Evolutionary conservation across 2,329 filamentous ascomycete species (phyloP), one percentile per base, ranked within the genome.

Genomic region (Diaporthe caulivora): DNA sequence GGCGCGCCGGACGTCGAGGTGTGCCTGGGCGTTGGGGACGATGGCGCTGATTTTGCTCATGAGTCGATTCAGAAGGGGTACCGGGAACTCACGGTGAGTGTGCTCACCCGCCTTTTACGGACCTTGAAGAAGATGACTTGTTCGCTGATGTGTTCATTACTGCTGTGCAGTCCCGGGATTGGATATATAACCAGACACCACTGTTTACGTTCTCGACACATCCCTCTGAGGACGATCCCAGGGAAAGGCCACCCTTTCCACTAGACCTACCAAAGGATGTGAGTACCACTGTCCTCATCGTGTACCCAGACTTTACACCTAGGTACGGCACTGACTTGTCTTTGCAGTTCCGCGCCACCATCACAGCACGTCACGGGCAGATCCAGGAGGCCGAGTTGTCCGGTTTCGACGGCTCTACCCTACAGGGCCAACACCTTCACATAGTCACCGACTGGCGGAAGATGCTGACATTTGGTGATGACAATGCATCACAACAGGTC

Each of bases 181-280:
- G 95, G 95, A 92, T 93, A 73, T 98, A 93, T 82, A 90, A 90
- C 2, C 95, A 98, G 83, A 98, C 95, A 2, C 95, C 95, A 1
- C 92, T 92, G 71, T 98, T 98, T 81, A 91, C 88, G 10, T 91
- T 96, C 77, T 91, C 90, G 4, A 91, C 89, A 4, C 84, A 89
- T 80, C 83, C 92, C 49, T 88, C 87, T 75, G 85, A 90, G 76
- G 85, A 90, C 54, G 86, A 93, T 82, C 84, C 89, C 72, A 84
- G 91, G 72, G 82, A 87, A 74, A 85, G 90, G 51, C 89, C 90
- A 1, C 77, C 81, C 0, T 74, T 89, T 17, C 88, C 89, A 1
- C 79, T 83, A 17, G 81, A 84, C 29, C 82, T 92, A 3, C 86
- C 85, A 6, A 74, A 81, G 37, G 83, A 83, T 54, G 87, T 88